Percentiles rank a stretch among this genome's conserved stretches.
phyloP scores from a whole-genome alignment of 1,139 yeast genomes.

The Blastobotrys ciferrii region DNA sequence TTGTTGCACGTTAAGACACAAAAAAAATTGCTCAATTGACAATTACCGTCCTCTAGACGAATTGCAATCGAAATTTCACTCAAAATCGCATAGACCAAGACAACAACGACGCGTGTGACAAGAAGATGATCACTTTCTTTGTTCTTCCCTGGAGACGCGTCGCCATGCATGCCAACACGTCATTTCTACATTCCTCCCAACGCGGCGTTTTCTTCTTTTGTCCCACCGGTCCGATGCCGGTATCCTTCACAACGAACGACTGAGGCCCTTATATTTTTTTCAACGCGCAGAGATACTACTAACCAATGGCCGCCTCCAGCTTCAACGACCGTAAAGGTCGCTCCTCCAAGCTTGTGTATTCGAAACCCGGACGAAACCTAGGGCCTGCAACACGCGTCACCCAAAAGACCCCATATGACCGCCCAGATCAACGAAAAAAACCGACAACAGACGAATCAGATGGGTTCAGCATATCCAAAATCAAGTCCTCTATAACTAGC shows the following conservation, averaged over 20 bases:
- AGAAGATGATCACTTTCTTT: too few relatives aligned
- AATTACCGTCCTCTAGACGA: too few relatives aligned
- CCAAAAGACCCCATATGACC: constrained; percentile 4
- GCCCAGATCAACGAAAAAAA: not conserved
- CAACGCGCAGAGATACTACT: not conserved
- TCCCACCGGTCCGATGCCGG: not conserved
- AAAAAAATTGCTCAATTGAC: too few relatives aligned
- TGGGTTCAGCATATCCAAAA: constrained; percentile 3
- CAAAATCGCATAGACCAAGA: too few relatives aligned
- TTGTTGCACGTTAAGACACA: too few relatives aligned
- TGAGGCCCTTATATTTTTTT: not conserved
- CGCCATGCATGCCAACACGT: not conserved
- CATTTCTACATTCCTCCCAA: too few relatives aligned
- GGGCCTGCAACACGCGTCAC: constrained; percentile 1
- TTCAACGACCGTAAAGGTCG: constrained; percentile 3
- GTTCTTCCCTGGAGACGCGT: not conserved
- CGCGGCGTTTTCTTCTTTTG: not conserved
- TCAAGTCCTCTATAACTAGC: not conserved
- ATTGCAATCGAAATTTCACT: too few relatives aligned
- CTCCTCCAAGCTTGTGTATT: not conserved
- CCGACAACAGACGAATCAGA: not conserved
- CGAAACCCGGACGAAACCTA: constrained; percentile 1
- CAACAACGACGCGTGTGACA: too few relatives aligned
- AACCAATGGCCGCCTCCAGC: not conserved
- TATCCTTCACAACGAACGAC: too few relatives aligned